phyloP scores from a whole-genome alignment of 2,329 filamentous ascomycete species.

The Cladophialophora exuberans region DNA sequence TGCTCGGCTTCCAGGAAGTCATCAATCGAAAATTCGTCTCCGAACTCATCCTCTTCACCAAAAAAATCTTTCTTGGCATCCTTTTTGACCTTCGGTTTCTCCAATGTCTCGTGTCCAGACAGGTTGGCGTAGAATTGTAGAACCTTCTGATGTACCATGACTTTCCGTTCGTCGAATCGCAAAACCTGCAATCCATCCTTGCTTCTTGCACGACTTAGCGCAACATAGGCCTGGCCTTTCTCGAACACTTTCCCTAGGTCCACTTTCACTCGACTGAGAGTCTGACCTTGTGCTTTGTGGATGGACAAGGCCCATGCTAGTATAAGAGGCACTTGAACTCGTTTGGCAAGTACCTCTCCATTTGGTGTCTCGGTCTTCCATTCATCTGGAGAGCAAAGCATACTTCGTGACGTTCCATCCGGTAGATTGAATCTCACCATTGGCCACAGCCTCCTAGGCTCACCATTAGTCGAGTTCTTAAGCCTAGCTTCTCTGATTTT shows the following conservation, averaged over 20 bases:
- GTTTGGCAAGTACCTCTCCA: constrained; percentile 87
- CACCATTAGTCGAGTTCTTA: constrained; percentile 50
- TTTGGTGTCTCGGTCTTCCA: constrained; percentile 99
- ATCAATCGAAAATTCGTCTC: constrained; percentile 36
- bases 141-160: constrained; percentile 91
- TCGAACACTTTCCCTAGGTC: constrained; percentile 92
- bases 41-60: constrained; percentile 52
- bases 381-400: constrained; percentile 82
- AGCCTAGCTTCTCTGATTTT: constrained; percentile 58
- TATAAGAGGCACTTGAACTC: constrained; percentile 82
- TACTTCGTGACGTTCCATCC: constrained; percentile 73
- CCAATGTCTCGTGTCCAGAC: constrained; percentile 67
- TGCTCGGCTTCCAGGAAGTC: constrained; percentile 26
- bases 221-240: constrained; percentile 96
- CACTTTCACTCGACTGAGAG: constrained; percentile 89
- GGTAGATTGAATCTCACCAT: constrained; percentile 81
- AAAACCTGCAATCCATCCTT: constrained; percentile 86
- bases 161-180: constrained; percentile 84
- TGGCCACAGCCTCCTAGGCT: constrained; percentile 67
- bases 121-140: constrained; percentile 83
- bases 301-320: constrained; percentile 96
- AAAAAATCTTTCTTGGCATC: constrained; percentile 34
- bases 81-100: constrained; percentile 22
- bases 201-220: constrained; percentile 86
- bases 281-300: constrained; percentile 97